phyloP scores from a whole-genome alignment of 805 yeast species.

The Sugiyamaella lignohabitans region DNA sequence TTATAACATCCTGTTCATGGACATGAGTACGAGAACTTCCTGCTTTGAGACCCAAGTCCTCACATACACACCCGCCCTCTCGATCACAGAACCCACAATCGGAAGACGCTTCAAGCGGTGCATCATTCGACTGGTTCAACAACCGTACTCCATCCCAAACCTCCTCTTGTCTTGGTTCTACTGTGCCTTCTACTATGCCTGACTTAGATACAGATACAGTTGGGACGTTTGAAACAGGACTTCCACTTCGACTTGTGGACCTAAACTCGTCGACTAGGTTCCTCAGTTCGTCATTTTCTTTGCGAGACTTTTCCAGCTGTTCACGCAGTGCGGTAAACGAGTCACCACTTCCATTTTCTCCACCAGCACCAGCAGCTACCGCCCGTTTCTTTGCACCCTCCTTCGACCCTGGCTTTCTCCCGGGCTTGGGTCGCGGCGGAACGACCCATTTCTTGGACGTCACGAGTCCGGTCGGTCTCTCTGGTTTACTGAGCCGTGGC shows the following conservation, averaged over 20 bases:
- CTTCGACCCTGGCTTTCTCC: conserved; percentile 42
- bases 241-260: conserved; percentile 3
- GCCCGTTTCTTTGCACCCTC: conserved; percentile 3
- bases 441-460: conserved; percentile 78
- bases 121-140: background rate
- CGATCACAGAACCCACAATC: conserved; percentile 31
- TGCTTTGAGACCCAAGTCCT: conserved; percentile 28
- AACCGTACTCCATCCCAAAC: conserved; percentile 2
- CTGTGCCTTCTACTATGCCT: background rate
- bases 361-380: background rate
- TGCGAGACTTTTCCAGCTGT: conserved; percentile 1
- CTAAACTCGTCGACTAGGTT: background rate
- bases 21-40: background rate
- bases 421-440: conserved; percentile 74
- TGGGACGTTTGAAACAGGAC: conserved; percentile 2
- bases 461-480: background rate
- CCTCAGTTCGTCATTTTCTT: conserved; percentile 4
- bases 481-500: no score
- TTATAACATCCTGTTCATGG: no score
- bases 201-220: background rate
- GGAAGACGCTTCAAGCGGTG: conserved; percentile 10
- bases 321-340: background rate
- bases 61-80: conserved; percentile 31
- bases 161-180: no score
- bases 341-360: conserved; percentile 2